These are phyloP conservation scores for Dictyostelium brefeldianum DNA, from an alignment of 78 protist genomes.

Conservation along the genomic window DNA sequence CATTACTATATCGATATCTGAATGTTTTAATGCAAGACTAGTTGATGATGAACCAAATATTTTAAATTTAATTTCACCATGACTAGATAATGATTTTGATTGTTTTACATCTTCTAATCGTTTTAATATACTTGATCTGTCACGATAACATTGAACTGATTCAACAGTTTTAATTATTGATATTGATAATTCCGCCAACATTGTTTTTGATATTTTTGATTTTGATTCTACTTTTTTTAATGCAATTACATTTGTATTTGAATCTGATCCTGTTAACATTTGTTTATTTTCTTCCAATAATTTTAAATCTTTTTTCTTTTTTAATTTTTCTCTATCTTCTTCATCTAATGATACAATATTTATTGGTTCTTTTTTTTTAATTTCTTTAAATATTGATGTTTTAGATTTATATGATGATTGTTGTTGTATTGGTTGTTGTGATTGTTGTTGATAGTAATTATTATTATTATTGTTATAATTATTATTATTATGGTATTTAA, in stretches of 20 bases:
- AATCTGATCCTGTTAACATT: neutral
- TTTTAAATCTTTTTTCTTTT: neutral
- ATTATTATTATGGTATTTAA: neutral
- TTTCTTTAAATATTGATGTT: neutral
- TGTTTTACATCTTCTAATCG: neutral
- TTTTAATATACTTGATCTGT: neutral
- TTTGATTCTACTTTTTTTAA: neutral
- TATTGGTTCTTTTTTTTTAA: neutral
- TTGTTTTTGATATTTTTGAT: neutral
- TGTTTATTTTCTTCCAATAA: neutral
- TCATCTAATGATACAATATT: neutral
- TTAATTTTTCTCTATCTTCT: neutral
- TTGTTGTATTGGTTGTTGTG: too few relatives aligned
- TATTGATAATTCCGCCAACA: neutral
- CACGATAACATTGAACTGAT: neutral
- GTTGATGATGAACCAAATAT: constrained; percentile 8
- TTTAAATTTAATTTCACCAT: neutral
- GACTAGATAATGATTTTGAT: neutral
- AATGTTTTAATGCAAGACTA: neutral
- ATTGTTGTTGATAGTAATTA: too few relatives aligned
- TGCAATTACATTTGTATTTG: neutral
- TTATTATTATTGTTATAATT: neutral
- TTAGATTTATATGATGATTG: neutral
- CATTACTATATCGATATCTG: neutral
- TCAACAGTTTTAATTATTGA: neutral